Evolutionary conservation across 2,329 filamentous ascomycete genomes (phyloP).

Genomic region (Colletotrichum salicis): DNA sequence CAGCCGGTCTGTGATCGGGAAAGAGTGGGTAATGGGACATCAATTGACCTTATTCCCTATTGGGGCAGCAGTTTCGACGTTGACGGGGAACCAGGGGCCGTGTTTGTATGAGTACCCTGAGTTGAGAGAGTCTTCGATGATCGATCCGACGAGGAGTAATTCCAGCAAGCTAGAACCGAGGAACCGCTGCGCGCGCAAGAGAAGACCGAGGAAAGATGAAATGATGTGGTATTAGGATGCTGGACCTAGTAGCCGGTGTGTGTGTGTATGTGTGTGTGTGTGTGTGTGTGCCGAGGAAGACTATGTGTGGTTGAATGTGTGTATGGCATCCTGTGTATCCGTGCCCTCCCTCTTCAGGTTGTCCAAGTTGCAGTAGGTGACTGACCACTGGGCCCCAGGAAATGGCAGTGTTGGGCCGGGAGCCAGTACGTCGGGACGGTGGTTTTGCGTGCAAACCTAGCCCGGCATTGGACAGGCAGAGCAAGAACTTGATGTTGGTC

Average conservation of each 20-base stretch:
- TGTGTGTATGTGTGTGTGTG: background rate
- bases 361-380: slow-evolving; percentile 7
- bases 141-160: background rate
- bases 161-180: background rate
- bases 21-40: slow-evolving; percentile 11
- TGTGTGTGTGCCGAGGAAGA: background rate
- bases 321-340: background rate
- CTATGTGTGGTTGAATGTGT: background rate
- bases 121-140: background rate
- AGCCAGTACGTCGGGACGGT: slow-evolving; percentile 34
- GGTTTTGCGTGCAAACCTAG: slow-evolving; percentile 32
- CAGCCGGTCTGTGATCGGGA: slow-evolving; percentile 18
- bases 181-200: background rate
- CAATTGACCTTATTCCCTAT: slow-evolving; percentile 22
- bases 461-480: slow-evolving; percentile 26
- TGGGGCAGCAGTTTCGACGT: slow-evolving; percentile 23
- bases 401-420: slow-evolving; percentile 25
- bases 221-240: background rate
- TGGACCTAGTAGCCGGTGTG: background rate
- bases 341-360: background rate
- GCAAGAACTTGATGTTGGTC: slow-evolving; percentile 22
- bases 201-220: background rate
- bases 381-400: slow-evolving; percentile 17
- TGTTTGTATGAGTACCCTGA: background rate
- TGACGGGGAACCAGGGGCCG: background rate